phyloP scores from a whole-genome alignment of 805 yeast genomes.

The Candida germanica region DNA sequence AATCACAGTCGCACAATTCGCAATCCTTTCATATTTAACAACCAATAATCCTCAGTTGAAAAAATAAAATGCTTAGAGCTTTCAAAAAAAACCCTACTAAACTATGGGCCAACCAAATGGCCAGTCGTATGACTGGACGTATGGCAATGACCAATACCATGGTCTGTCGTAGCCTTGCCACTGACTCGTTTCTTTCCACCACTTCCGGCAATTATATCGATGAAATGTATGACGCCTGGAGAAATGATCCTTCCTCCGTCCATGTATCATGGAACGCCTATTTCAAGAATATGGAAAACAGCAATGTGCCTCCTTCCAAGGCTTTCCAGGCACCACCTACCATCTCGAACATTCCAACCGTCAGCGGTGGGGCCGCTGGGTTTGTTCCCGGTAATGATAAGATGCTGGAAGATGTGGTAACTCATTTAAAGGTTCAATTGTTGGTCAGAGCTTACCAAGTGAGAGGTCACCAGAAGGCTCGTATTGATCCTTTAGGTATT shows the following conservation, averaged over 20 bases:
- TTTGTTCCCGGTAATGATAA: constrained; percentile 54
- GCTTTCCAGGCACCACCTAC: constrained; percentile 95
- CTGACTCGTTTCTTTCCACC: constrained; percentile 77
- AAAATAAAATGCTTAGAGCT: constrained; percentile 45
- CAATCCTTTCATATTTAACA: no score
- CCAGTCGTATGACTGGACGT: no score
- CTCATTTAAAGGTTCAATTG: constrained; percentile 92
- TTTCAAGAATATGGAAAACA: constrained; percentile 82
- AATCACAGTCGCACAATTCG: constrained; percentile 12
- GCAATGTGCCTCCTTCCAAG: constrained; percentile 61
- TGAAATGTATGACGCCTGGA: constrained; percentile 97
- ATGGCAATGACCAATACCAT: no score
- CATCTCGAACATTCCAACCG: constrained; percentile 73
- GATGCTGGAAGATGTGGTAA: constrained; percentile 61
- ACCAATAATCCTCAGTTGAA: no score
- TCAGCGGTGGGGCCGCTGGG: constrained; percentile 72
- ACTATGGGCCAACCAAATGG: background rate
- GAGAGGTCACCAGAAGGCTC: constrained; percentile 95
- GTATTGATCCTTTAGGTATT: constrained; percentile 91
- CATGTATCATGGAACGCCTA: constrained; percentile 97
- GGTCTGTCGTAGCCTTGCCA: constrained; percentile 17
- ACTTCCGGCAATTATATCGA: constrained; percentile 90
- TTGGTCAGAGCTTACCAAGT: constrained; percentile 98
- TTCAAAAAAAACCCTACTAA: constrained; percentile 36
- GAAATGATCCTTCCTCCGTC: constrained; percentile 82